Percentiles rank a stretch among this genome's conserved stretches.
Conservation (phyloP, 257 asterid genomes). For the Thymus quinquecostatus region DNA sequence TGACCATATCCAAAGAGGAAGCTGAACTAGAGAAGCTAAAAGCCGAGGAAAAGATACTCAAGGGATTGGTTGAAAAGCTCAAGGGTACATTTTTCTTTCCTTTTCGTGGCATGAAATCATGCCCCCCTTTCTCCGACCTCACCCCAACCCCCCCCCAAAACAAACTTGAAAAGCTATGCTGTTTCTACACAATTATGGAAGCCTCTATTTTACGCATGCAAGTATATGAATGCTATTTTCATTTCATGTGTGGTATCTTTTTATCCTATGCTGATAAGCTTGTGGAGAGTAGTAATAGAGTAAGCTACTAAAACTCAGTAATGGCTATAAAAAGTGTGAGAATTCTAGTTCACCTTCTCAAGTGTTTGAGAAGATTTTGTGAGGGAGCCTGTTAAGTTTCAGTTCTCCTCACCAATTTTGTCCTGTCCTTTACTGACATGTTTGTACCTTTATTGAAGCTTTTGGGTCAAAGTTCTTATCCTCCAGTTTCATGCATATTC, state of each 20-base stretch:
- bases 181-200: slow-evolving; percentile 8
- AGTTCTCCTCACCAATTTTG: slow-evolving; percentile 9
- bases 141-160: neutral
- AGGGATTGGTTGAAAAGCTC: slow-evolving; percentile 74
- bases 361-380: slow-evolving; percentile 14
- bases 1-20: slow-evolving; percentile 70
- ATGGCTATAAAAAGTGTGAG: slow-evolving; percentile 19
- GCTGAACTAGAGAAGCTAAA: slow-evolving; percentile 73
- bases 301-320: slow-evolving; percentile 9
- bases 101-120: slow-evolving; percentile 22
- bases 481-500: slow-evolving; percentile 18
- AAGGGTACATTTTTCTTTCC: slow-evolving; percentile 54
- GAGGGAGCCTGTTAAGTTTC: neutral
- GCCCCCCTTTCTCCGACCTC: neutral
- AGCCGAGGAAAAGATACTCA: slow-evolving; percentile 78
- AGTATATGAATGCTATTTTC: slow-evolving; percentile 16
- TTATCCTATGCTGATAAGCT: slow-evolving; percentile 5
- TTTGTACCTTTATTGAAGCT: slow-evolving; percentile 15
- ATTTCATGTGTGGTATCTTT: slow-evolving; percentile 10
- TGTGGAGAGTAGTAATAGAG: slow-evolving; percentile 3
- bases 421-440: neutral
- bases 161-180: slow-evolving; percentile 8
- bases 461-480: slow-evolving; percentile 17
- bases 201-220: slow-evolving; percentile 16
- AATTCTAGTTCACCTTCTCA: slow-evolving; percentile 8